These are phyloP conservation scores for Cyberlindnera mycetangii DNA, from an alignment of 805 yeast species.

Conservation along the genomic window DNA sequence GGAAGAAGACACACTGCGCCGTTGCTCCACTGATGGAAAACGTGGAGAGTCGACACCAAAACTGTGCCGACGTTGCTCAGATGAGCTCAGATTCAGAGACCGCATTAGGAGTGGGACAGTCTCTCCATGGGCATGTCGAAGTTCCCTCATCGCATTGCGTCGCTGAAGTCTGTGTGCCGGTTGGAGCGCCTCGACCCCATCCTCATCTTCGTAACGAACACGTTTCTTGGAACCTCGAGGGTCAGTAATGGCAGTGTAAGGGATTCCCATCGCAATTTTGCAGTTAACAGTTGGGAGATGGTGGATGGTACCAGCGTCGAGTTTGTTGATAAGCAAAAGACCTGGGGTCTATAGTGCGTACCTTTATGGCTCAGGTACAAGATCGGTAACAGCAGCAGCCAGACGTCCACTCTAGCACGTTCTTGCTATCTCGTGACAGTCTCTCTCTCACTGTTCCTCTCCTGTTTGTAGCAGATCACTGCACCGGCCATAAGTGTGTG, in stretches of 20 bases:
- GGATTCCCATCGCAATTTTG: constrained; percentile 8
- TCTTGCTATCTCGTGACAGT: no score
- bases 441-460: no score
- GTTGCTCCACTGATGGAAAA: not conserved
- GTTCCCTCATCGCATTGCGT: constrained; percentile 14
- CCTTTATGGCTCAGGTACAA: no score
- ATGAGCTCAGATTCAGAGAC: not conserved
- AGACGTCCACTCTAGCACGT: no score
- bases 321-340: no score
- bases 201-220: constrained; percentile 11
- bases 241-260: constrained; percentile 3
- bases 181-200: constrained; percentile 2
- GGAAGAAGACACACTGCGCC: not conserved
- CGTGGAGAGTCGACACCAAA: no score
- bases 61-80: not conserved
- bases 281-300: not conserved
- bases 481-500: no score
- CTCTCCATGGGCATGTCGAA: constrained; percentile 3
- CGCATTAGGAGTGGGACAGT: constrained; percentile 4
- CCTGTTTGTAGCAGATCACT: no score
- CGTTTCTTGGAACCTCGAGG: constrained; percentile 6
- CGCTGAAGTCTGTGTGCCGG: constrained; percentile 10
- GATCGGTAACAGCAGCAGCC: no score
- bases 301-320: no score
- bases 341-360: no score